phyloP scores from a whole-genome alignment of 1,139 yeast species.

The Nakaseomyces uthaithaninus region DNA sequence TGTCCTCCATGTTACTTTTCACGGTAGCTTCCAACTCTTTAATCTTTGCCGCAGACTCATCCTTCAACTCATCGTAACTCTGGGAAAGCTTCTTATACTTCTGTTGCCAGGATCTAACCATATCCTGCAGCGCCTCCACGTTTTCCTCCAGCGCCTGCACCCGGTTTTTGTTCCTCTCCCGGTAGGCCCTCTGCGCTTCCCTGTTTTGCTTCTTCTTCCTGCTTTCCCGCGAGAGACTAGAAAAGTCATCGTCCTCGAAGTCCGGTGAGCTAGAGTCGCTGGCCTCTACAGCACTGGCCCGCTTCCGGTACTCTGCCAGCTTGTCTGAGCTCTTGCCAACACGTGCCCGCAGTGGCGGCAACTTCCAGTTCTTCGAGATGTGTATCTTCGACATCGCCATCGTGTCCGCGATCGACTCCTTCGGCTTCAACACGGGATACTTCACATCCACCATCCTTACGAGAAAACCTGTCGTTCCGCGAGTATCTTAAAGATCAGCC shows the following conservation, averaged over 20 bases:
- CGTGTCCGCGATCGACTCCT: conserved; percentile 5
- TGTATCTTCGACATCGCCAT: conserved; percentile 8
- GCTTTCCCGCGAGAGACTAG: too few relatives aligned
- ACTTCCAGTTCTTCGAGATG: conserved; percentile 8
- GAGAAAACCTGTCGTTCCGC: too few relatives aligned
- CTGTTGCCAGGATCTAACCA: conserved; percentile 61
- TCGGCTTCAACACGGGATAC: conserved; percentile 7
- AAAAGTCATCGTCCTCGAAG: not conserved
- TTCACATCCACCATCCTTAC: conserved; percentile 2
- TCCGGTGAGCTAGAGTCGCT: not conserved
- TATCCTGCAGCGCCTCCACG: conserved; percentile 58
- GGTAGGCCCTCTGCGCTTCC: conserved; percentile 89
- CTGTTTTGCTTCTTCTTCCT: conserved; percentile 53
- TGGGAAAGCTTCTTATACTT: conserved; percentile 1
- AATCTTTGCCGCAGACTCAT: not conserved
- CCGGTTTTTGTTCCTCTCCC: conserved; percentile 34
- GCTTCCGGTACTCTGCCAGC: not conserved
- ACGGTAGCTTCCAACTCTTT: not conserved
- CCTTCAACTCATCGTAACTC: not conserved
- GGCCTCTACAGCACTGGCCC: not conserved
- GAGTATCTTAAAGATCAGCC: too few relatives aligned
- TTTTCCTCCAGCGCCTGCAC: conserved; percentile 49
- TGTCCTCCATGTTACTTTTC: not conserved
- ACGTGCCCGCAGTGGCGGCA: conserved; percentile 8
- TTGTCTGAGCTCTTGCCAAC: not conserved